Evolutionary conservation across 192 early-diverging fungal species (phyloP).

Genomic region (Fimicolochytrium jonesii): DNA sequence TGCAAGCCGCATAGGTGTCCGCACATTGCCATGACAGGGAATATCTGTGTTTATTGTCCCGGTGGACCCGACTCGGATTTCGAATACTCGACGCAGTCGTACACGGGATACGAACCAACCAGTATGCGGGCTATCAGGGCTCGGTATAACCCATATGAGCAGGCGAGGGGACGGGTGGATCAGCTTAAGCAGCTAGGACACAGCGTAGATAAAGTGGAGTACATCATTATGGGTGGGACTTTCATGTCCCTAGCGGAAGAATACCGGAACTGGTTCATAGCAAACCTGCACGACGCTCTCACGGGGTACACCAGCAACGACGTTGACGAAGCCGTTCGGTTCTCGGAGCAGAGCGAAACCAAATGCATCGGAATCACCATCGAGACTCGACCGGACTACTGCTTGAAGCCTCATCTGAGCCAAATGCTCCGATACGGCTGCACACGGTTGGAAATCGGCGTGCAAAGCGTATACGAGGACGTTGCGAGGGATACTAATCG

Average conservation of each 20-base stretch:
- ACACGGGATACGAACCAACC: conserved; percentile 99
- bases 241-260: conserved; percentile 97
- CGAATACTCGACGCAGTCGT: conserved; percentile 99
- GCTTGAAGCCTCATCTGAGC: conserved; percentile 90
- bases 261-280: conserved; percentile 97
- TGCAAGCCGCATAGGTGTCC: conserved; percentile 97
- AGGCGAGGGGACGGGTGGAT: conserved; percentile 88
- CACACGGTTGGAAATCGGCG: conserved; percentile 96
- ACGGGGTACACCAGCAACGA: conserved; percentile 86
- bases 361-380: conserved; percentile 99
- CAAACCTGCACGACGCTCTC: conserved; percentile 92
- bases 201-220: conserved; percentile 96
- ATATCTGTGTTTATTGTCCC: conserved; percentile 92
- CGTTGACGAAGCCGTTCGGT: conserved; percentile 96
- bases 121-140: conserved; percentile 98
- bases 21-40: conserved; percentile 98
- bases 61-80: conserved; percentile 99
- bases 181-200: conserved; percentile 92
- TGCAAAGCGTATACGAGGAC: conserved; percentile 99
- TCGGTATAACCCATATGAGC: conserved; percentile 97
- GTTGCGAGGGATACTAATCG: conserved; percentile 97
- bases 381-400: conserved; percentile 97
- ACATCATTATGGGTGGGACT: conserved; percentile 98
- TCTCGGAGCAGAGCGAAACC: conserved; percentile 92
- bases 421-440: conserved; percentile 99